Base-by-base conservation (phyloP, 768 basidiomycete genomes). In the Tricholoma sp. region DNA sequence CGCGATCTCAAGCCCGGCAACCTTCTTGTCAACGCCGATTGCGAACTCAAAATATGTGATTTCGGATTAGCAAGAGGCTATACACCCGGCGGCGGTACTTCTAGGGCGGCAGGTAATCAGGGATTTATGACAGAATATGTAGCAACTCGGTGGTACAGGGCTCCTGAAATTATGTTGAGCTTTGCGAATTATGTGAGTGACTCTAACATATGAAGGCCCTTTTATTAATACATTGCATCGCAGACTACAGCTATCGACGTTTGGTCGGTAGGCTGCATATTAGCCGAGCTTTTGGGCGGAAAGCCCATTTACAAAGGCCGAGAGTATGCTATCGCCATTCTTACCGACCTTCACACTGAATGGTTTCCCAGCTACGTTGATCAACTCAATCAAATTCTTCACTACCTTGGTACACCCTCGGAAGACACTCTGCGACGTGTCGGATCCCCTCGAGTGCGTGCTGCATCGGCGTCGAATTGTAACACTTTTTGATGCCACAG, bases 121-220 rank as follows among this genome's bases (percentile, higher is more conserved):
- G 96, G 96, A 0, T 98, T 98, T 75, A 98, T 98, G 96, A 98
- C 97, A 0, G 97, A 98, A 74, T 98, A 96, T 70, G 90, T 98
- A 31, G 96, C 96, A n/a, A 99, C 96, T 7, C 81, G 96, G 56
- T 98, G 96, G 96, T 99, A 99, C 70, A 81, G 96, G 34, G 96
- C 96, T 19, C 96, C 97, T 0, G 97, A 99, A 75, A 99, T 98
- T 73, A 99, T 98, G 97, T 70, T 98, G 64, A 94, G 92, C 76
- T 96, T 94, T 64, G 91, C 91, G 19, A 94, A 94, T 75, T 94
- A 94, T 67, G 94, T 94, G 63, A 70, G 89, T 76, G 11, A 21
- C 41, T 52, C 22, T 57, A n/a, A 50, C 24, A 14, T 19, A 34
- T 12, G 29, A 56, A 14, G 55, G 5, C 12, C 24, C 51, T 43